phyloP scores from a whole-genome alignment of 2,329 filamentous ascomycete genomes.

The Alternaria sp. region DNA sequence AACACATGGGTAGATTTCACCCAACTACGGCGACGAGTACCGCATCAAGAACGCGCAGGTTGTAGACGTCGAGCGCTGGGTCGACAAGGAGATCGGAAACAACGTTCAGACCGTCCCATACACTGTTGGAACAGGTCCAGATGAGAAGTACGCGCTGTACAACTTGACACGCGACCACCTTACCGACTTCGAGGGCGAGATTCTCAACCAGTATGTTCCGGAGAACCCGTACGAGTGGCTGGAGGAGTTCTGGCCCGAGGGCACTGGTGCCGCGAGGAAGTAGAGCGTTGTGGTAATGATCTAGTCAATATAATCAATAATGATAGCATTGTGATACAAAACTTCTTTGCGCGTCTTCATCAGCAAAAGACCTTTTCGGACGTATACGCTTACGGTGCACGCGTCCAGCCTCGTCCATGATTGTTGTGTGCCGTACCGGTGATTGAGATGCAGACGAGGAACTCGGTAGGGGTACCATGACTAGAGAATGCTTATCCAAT shows the following conservation, averaged over 20 bases:
- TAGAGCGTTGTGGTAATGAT: neutral
- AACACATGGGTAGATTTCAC: slow-evolving; percentile 16
- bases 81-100: slow-evolving; percentile 36
- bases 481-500: too few relatives aligned
- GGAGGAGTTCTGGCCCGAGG: slow-evolving; percentile 26
- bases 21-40: slow-evolving; percentile 34
- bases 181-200: slow-evolving; percentile 28
- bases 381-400: too few relatives aligned
- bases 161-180: slow-evolving; percentile 31
- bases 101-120: slow-evolving; percentile 36
- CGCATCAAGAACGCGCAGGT: slow-evolving; percentile 31
- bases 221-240: slow-evolving; percentile 32
- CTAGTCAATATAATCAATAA: neutral
- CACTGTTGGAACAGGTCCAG: slow-evolving; percentile 31
- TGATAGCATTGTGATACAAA: too few relatives aligned
- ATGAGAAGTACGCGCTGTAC: slow-evolving; percentile 36
- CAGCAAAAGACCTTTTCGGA: too few relatives aligned
- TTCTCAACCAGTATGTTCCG: slow-evolving; percentile 24
- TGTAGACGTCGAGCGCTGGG: slow-evolving; percentile 24
- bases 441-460: too few relatives aligned
- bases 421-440: too few relatives aligned
- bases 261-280: neutral
- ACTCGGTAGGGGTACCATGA: too few relatives aligned
- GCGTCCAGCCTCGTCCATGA: too few relatives aligned
- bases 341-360: too few relatives aligned